These are phyloP conservation scores for Gossypium rotundifolium DNA, from an alignment of 345 rosid genomes.

Conservation along the genomic window DNA sequence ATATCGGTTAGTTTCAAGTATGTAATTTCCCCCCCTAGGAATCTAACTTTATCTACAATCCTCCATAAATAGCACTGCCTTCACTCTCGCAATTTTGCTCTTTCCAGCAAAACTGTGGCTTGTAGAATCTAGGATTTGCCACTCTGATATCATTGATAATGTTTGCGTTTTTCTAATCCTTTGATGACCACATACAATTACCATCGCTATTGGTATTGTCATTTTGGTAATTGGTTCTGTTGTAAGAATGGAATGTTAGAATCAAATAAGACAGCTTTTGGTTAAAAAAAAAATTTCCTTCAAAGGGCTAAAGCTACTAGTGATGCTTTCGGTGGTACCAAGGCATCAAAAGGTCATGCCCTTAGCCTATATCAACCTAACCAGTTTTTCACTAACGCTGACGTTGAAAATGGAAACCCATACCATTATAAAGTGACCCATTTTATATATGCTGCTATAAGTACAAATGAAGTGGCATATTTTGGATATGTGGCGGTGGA, in stretches of 20 bases:
- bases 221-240: neutral
- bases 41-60: neutral
- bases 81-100: neutral
- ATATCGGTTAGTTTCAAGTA: neutral
- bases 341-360: neutral
- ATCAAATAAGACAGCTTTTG: neutral
- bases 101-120: neutral
- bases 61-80: neutral
- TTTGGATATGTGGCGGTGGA: constrained; percentile 40
- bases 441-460: constrained; percentile 29
- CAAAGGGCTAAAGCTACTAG: too few species aligned
- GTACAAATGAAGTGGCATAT: neutral
- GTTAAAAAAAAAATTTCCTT: too few species aligned
- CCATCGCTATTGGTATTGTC: neutral
- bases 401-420: constrained; percentile 31
- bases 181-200: neutral
- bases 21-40: neutral
- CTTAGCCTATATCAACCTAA: constrained; percentile 21
- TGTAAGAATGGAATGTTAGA: neutral
- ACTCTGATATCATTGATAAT: neutral
- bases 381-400: constrained; percentile 26
- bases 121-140: neutral
- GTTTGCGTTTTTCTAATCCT: neutral
- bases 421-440: constrained; percentile 33
- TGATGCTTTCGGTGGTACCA: too few species aligned